phyloP scores from a whole-genome alignment of 805 yeast species.

The Candida tibetensis region DNA sequence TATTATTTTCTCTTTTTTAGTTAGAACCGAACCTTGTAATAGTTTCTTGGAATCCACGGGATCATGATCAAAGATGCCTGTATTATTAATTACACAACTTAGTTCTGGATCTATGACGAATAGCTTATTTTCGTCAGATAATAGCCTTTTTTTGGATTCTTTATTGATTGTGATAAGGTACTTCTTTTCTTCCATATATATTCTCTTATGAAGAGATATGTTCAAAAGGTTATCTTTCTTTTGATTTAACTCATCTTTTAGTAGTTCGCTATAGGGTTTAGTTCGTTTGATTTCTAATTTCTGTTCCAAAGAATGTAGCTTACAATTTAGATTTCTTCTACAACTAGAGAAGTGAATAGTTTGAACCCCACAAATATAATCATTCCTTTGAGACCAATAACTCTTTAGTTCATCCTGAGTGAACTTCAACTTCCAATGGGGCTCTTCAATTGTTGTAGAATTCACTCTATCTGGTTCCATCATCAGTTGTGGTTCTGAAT shows the following conservation, averaged over 20 bases:
- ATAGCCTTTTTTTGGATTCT: too few species aligned
- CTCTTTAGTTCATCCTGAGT: not conserved
- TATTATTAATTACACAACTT: too few species aligned
- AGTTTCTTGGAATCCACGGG: too few species aligned
- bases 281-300: constrained; percentile 2
- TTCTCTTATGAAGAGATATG: not conserved
- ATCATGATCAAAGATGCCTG: too few species aligned
- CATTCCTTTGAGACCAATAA: constrained; percentile 1
- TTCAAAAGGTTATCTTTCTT: not conserved
- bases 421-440: not conserved
- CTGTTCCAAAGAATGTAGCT: not conserved
- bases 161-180: too few species aligned
- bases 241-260: not conserved
- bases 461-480: too few species aligned
- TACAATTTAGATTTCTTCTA: constrained; percentile 2
- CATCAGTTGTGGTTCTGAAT: too few species aligned
- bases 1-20: too few species aligned
- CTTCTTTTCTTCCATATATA: not conserved
- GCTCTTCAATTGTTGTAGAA: too few species aligned
- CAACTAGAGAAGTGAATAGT: constrained; percentile 2
- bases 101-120: too few species aligned
- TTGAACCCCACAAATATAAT: constrained; percentile 5
- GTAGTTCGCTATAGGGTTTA: not conserved
- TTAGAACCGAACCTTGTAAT: too few species aligned
- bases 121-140: too few species aligned